A percentile compares a stretch with the other conserved stretches of the same genome.
Evolutionary conservation across 495 filamentous ascomycete species (phyloP).

Genomic region (Parathielavia hyrcaniae): DNA sequence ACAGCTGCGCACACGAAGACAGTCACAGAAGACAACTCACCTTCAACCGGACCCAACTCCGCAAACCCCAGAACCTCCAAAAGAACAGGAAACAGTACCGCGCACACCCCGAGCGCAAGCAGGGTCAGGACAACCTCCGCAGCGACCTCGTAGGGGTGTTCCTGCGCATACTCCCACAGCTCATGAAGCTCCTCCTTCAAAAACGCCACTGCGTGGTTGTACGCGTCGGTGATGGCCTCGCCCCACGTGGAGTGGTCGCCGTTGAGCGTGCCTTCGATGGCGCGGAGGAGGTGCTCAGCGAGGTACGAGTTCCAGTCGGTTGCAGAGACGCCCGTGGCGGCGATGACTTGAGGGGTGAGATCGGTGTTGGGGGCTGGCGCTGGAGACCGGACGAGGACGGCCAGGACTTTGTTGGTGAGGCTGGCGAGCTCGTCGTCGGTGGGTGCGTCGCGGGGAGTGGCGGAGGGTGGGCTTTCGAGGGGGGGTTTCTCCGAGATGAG

Average conservation of each 20-base stretch:
- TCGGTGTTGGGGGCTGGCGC: not conserved
- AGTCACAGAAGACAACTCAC: constrained; percentile 3
- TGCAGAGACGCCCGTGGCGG: not conserved
- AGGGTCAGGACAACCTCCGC: constrained; percentile 28
- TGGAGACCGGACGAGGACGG: not conserved
- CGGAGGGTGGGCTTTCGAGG: not conserved
- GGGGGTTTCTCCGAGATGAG: not conserved
- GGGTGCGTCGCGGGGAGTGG: not conserved
- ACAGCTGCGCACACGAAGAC: not conserved
- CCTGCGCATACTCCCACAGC: constrained; percentile 18
- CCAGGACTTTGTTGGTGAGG: not conserved
- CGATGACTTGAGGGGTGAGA: not conserved
- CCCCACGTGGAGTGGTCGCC: constrained; percentile 13
- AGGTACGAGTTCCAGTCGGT: constrained; percentile 16
- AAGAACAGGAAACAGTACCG: constrained; percentile 39
- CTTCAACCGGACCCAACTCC: constrained; percentile 40
- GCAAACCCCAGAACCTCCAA: constrained; percentile 47
- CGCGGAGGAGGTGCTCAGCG: constrained; percentile 15
- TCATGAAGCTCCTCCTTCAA: constrained; percentile 7
- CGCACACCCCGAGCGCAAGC: constrained; percentile 48
- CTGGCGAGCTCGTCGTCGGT: not conserved
- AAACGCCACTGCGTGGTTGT: constrained; percentile 2
- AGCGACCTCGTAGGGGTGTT: constrained; percentile 19
- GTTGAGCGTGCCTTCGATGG: constrained; percentile 14
- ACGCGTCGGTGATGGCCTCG: constrained; percentile 16